phyloP scores from a whole-genome alignment of 2,329 filamentous ascomycete genomes.

The Hypoxylon sp. region DNA sequence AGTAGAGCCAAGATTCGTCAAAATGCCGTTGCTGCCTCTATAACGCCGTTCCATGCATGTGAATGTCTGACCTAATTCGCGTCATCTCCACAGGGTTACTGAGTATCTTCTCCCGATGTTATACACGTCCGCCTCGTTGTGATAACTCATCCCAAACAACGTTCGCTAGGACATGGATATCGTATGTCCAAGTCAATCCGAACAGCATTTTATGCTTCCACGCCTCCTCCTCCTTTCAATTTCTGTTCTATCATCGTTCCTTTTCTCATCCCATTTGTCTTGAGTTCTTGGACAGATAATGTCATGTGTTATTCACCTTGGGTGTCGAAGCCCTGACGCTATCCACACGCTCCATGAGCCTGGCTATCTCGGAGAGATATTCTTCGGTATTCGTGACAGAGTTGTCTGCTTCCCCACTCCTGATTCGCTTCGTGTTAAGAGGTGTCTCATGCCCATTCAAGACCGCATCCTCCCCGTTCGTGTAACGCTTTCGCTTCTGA shows the following conservation, averaged over 20 bases:
- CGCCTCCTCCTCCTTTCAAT: background rate
- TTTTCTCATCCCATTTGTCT: background rate
- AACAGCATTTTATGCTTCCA: conserved; percentile 3
- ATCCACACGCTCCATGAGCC: conserved; percentile 47
- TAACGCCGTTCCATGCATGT: conserved; percentile 35
- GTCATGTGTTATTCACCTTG: background rate
- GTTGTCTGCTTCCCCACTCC: conserved; percentile 38
- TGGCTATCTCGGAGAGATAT: conserved; percentile 50
- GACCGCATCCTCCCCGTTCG: conserved; percentile 46
- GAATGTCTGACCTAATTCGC: background rate
- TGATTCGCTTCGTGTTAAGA: conserved; percentile 48
- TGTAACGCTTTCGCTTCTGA: conserved; percentile 50
- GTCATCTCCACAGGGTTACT: no score
- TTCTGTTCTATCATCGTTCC: background rate
- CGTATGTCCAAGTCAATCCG: conserved; percentile 7
- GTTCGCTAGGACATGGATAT: background rate
- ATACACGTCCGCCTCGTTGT: background rate
- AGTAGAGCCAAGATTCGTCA: background rate
- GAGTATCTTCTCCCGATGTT: background rate
- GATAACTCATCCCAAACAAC: background rate
- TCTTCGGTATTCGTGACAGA: conserved; percentile 43
- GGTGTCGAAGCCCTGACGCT: conserved; percentile 27
- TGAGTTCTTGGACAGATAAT: background rate
- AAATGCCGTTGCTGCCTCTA: background rate
- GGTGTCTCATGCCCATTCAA: conserved; percentile 46